Evolutionary conservation across 2,329 filamentous ascomycete genomes (phyloP), one percentile per base, ranked within the genome.

Genomic region (Aspergillus nomiae): DNA sequence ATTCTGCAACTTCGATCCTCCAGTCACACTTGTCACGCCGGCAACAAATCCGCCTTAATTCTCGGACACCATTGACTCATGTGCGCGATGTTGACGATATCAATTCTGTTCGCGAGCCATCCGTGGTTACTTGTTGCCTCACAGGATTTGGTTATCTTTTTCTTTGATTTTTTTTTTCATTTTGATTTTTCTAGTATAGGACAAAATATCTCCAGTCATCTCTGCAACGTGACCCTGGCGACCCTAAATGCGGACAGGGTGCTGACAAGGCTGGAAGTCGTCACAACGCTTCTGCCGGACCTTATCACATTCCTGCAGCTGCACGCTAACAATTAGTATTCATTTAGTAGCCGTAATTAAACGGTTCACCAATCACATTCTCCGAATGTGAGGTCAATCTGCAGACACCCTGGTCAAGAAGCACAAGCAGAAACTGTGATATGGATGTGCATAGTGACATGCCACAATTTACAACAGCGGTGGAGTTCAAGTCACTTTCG

Each of bases 271-370:
- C 21, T 55, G 24, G 34, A 36, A 32, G n/a, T 41, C 34, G 36
- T 67, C 63, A 67, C 58, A 59, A 63, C 53, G 61, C 57, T 54
- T 48, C 53, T 58, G 56, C 60, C 38, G 41, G 59, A 58, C 48
- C 65, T 65, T 58, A 53, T 67, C 65, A 67, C 65, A 65, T 60
- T 65, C 61, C 61, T 64, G 63, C 65, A 63, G 63, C 62, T 66
- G 63, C 50, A 65, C 34, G 26, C 61, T 59, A 43, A 32, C 11
- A 53, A 46, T 60, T 64, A 64, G 63, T 41, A 56, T 61, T 26
- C 30, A 36, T 55, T 54, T 45, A 45, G 21, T 32, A 32, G n/a
- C 19, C 30, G 14, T 43, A 51, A 56, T 61, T 36, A 16, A 14
- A 8, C 26, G 19, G 3, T 10, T 30, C 16, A 34, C 64, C 28